Evolutionary conservation across 1,284 basidiomycete species (phyloP).

Genomic region (Apiotrichum sp.): DNA sequence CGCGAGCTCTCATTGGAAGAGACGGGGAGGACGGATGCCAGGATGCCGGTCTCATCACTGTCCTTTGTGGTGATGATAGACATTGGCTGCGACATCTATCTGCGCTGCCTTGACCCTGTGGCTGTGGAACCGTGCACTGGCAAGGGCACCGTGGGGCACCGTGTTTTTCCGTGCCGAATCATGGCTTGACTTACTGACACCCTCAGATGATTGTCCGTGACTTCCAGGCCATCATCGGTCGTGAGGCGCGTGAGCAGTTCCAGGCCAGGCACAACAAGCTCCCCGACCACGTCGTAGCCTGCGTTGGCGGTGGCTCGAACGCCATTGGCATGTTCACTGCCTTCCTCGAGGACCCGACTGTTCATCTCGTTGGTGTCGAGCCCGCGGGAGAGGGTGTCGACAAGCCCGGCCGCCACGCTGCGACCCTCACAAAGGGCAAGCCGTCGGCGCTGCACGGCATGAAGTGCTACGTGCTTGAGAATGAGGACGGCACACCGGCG

Average conservation of each 20-base stretch:
- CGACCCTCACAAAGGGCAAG: slow-evolving; percentile 80
- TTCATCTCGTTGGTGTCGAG: slow-evolving; percentile 64
- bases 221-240: slow-evolving; percentile 91
- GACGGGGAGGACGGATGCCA: too few relatives aligned
- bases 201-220: slow-evolving; percentile 84
- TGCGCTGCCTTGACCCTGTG: too few relatives aligned
- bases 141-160: too few relatives aligned
- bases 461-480: slow-evolving; percentile 89
- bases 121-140: too few relatives aligned
- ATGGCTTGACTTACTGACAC: slow-evolving; percentile 49
- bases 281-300: slow-evolving; percentile 90
- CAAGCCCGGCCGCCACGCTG: slow-evolving; percentile 79
- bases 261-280: slow-evolving; percentile 69
- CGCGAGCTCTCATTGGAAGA: too few relatives aligned
- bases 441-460: slow-evolving; percentile 93
- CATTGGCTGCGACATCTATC: too few relatives aligned
- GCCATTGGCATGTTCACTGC: slow-evolving; percentile 95
- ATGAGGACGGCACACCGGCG: slow-evolving; percentile 79
- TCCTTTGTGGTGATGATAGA: too few relatives aligned
- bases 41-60: too few relatives aligned
- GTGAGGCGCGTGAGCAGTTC: slow-evolving; percentile 89
- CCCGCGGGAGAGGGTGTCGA: slow-evolving; percentile 91
- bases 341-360: slow-evolving; percentile 66
- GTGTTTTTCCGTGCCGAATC: too few relatives aligned
- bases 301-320: slow-evolving; percentile 95